Evolutionary conservation across 2,329 filamentous ascomycete species (phyloP).

Genomic region (Trichothecium sympodiale): DNA sequence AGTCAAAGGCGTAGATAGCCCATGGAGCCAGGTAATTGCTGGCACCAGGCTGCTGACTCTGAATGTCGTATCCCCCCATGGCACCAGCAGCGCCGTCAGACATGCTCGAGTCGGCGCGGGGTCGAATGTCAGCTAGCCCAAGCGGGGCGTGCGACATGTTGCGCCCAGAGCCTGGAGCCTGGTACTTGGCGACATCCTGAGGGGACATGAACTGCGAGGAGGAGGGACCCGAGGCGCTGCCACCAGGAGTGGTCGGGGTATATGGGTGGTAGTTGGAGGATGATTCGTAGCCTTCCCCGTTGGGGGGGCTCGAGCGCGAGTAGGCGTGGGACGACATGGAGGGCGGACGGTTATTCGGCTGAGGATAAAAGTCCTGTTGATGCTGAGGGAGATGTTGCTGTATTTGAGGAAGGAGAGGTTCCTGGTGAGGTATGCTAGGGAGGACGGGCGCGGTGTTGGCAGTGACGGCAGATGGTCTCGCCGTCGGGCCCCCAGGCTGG

Average conservation of each 20-base stretch:
- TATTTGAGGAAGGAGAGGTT: slow-evolving; percentile 23
- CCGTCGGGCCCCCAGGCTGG: slow-evolving; percentile 40
- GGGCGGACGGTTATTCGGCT: slow-evolving; percentile 51
- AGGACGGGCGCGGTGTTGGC: slow-evolving; percentile 34
- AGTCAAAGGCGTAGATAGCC: slow-evolving; percentile 94
- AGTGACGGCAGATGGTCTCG: slow-evolving; percentile 22
- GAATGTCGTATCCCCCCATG: slow-evolving; percentile 51
- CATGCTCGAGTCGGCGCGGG: slow-evolving; percentile 71
- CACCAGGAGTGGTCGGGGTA: slow-evolving; percentile 53
- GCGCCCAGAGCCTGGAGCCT: slow-evolving; percentile 45
- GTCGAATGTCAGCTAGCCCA: slow-evolving; percentile 83
- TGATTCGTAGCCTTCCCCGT: slow-evolving; percentile 38
- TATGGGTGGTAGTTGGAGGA: slow-evolving; percentile 46
- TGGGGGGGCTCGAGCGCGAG: slow-evolving; percentile 73
- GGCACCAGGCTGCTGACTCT: slow-evolving; percentile 56
- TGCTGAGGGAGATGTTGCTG: slow-evolving; percentile 25
- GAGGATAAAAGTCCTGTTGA: slow-evolving; percentile 44
- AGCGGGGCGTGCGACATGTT: slow-evolving; percentile 74
- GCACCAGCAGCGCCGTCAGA: slow-evolving; percentile 58
- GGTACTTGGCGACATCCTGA: slow-evolving; percentile 40
- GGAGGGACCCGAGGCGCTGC: slow-evolving; percentile 15
- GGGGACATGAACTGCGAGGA: slow-evolving; percentile 55
- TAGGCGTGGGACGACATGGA: slow-evolving; percentile 57
- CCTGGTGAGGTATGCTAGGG: slow-evolving; percentile 29
- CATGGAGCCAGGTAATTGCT: slow-evolving; percentile 92